Evolutionary conservation across 1,284 basidiomycete genomes (phyloP), one percentile per base, ranked within the genome.

Genomic region (Puccinia coronata): DNA sequence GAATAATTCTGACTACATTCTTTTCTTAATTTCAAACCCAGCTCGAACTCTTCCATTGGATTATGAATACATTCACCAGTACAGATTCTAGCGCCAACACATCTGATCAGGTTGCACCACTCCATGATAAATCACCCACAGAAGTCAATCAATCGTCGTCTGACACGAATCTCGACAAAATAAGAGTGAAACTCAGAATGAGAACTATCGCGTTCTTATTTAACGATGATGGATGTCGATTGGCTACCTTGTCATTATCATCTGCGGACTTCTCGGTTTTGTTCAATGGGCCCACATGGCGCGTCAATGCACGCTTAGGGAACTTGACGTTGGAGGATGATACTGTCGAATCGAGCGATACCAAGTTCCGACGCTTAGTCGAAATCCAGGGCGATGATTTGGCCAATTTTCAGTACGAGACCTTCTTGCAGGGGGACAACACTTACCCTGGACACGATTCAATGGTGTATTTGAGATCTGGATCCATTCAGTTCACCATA

Each of bases 311-410:
- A 8, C 90, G 93, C 18, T 88, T 99, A 2, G 96, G 96, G 43
- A 95, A 92, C 83, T 88, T 99, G 47, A 91, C 92, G 0, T 87
- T 99, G 70, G 90, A 89, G 82, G 96, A 99, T 85, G 92, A 98
- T 84, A 90, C 91, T 16, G 83, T 87, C 28, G 85, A 88, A 28
- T 87, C 90, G 78, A 88, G 88, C 20, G 87, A 90, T 49, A 72
- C 73, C 16, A 84, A 85, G 18, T 97, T 96, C 88, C 93, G 93
- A 84, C 91, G 95, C 84, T 89, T 99, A 12, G 87, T 99, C 79
- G 93, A 94, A 41, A 99, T 99, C 80, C 94, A 99, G 85, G 97
- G 96, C 53, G 91, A 95, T 84, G 93, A 99, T 86, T 91, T 99
- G 69, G 96, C 95, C 34, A 93, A 98, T 86, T 95, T 99, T 87